These are phyloP conservation scores for Thielaviopsis populi DNA, from an alignment of 2,329 filamentous ascomycete genomes.

Conservation along the genomic window DNA sequence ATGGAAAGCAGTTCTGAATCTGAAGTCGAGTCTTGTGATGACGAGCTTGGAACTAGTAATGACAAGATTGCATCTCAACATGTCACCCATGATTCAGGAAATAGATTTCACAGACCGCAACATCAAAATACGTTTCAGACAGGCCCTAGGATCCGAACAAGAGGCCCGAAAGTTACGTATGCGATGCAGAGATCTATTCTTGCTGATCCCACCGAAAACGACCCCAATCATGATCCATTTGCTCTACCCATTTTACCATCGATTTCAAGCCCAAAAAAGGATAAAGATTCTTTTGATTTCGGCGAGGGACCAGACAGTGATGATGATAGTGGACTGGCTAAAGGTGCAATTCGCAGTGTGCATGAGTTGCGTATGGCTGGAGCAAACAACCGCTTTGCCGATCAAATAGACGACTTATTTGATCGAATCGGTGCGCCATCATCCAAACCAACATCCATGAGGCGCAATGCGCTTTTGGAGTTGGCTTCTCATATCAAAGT, in stretches of 20 bases:
- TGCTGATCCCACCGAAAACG: conserved; percentile 10
- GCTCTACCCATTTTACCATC: conserved; percentile 12
- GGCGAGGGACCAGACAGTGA: conserved; percentile 24
- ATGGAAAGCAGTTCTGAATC: conserved; percentile 23
- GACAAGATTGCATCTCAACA: background rate
- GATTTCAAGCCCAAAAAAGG: conserved; percentile 8
- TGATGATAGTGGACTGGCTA: conserved; percentile 27
- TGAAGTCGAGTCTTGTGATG: conserved; percentile 18
- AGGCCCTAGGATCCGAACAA: conserved; percentile 10
- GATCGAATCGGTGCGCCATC: conserved; percentile 42
- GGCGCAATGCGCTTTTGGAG: conserved; percentile 45
- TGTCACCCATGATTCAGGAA: background rate
- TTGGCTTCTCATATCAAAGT: conserved; percentile 44
- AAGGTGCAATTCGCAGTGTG: conserved; percentile 43
- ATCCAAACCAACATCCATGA: conserved; percentile 33
- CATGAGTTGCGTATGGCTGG: conserved; percentile 52
- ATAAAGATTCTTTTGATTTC: conserved; percentile 16
- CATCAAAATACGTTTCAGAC: background rate
- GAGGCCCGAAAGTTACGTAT: conserved; percentile 28
- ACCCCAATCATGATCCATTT: conserved; percentile 17
- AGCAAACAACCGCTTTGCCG: conserved; percentile 49
- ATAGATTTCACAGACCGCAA: background rate
- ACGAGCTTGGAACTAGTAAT: background rate
- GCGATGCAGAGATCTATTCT: conserved; percentile 23
- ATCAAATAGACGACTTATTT: conserved; percentile 49